Percentiles rank a stretch among this genome's conserved stretches.
These are phyloP conservation scores for Penicillium nucicola DNA, from an alignment of 495 filamentous ascomycete genomes.

Conservation along the genomic window DNA sequence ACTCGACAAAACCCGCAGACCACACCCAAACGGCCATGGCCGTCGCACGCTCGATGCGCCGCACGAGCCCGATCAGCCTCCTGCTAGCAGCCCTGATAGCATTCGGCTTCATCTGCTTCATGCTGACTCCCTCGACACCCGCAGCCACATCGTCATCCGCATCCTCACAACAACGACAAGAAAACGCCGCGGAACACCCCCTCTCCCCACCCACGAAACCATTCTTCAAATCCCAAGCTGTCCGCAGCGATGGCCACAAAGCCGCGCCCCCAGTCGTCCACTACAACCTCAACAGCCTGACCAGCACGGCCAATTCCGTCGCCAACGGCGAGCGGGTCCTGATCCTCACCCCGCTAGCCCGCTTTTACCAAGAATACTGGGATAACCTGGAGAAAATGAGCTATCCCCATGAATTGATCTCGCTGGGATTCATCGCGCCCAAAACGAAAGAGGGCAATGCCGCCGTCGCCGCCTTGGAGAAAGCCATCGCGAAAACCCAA, in stretches of 20 bases:
- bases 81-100: constrained; percentile 57
- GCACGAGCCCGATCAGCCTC: constrained; percentile 65
- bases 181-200: constrained; percentile 64
- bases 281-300: constrained; percentile 92
- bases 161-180: constrained; percentile 46
- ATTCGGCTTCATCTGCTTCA: constrained; percentile 64
- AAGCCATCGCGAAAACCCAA: constrained; percentile 80
- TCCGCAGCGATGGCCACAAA: constrained; percentile 51
- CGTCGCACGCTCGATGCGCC: constrained; percentile 58
- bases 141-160: constrained; percentile 30
- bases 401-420: constrained; percentile 93
- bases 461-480: constrained; percentile 77
- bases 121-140: constrained; percentile 49
- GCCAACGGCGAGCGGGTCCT: constrained; percentile 81
- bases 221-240: constrained; percentile 64
- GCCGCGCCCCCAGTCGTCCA: constrained; percentile 84
- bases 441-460: constrained; percentile 84
- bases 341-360: constrained; percentile 86
- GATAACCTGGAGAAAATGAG: constrained; percentile 79
- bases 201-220: constrained; percentile 81
- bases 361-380: constrained; percentile 95
- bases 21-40: constrained; percentile 37
- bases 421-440: constrained; percentile 93
- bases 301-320: constrained; percentile 69
- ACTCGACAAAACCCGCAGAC: background rate